Percentiles rank a stretch among this genome's conserved stretches.
Evolutionary conservation across 192 early-diverging fungal species (phyloP).

Genomic region (Umbelopsis sp.): DNA sequence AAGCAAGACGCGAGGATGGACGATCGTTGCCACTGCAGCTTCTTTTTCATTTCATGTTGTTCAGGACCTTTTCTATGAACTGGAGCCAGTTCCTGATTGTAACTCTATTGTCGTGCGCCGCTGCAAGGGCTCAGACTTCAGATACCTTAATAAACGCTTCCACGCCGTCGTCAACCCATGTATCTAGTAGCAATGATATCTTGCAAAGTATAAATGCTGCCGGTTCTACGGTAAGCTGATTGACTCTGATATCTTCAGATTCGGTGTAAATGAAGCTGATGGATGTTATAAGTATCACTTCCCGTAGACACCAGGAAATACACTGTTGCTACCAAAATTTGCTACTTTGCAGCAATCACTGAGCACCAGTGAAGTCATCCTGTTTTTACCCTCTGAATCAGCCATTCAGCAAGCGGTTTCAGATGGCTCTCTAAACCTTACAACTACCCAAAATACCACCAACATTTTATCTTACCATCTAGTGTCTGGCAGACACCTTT

Average conservation of each 20-base stretch:
- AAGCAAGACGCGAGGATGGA: background rate
- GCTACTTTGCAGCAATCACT: background rate
- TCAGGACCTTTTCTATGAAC: background rate
- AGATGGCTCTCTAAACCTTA: constrained; percentile 16
- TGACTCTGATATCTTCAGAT: background rate
- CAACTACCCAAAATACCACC: background rate
- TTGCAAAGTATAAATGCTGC: background rate
- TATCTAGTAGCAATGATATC: background rate
- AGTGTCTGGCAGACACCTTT: background rate
- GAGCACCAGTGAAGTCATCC: constrained; percentile 2
- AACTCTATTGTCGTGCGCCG: background rate
- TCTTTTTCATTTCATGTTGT: background rate
- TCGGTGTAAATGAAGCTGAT: background rate
- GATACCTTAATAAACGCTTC: background rate
- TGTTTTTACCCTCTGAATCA: constrained; percentile 21
- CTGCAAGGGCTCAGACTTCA: background rate
- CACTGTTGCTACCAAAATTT: background rate
- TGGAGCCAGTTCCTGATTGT: background rate
- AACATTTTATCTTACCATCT: background rate
- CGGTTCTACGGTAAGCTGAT: constrained; percentile 5
- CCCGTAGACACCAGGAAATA: background rate
- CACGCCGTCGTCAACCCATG: background rate
- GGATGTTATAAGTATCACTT: background rate
- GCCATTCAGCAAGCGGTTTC: constrained; percentile 13
- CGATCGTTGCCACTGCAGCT: background rate